phyloP scores from a whole-genome alignment of 1,284 basidiomycete species.

The Heterobasidion parviporum region DNA sequence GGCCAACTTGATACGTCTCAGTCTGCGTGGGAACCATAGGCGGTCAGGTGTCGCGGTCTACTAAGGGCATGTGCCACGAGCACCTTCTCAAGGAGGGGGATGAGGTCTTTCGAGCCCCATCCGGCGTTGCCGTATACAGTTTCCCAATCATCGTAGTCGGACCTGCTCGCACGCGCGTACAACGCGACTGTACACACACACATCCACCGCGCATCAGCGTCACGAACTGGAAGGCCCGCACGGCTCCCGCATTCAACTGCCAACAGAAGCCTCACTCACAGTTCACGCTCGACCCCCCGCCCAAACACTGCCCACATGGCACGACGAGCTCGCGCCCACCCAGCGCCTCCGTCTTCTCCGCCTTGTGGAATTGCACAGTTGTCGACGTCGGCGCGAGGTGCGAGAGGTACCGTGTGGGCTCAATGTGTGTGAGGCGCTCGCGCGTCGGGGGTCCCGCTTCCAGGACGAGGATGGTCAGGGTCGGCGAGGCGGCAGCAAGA shows the following conservation, averaged over 20 bases:
- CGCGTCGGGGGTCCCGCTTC: slow-evolving; percentile 38
- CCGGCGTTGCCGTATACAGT: slow-evolving; percentile 37
- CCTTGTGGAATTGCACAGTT: slow-evolving; percentile 32
- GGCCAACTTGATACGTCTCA: slow-evolving; percentile 7
- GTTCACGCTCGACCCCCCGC: slow-evolving; percentile 54
- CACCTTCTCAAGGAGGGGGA: slow-evolving; percentile 47
- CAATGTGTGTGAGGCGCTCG: slow-evolving; percentile 34
- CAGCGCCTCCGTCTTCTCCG: slow-evolving; percentile 34
- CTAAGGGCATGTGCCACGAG: not conserved
- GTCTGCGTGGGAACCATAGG: not conserved
- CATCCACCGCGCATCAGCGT: not conserved
- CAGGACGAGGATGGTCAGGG: slow-evolving; percentile 33
- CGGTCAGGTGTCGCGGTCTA: not conserved
- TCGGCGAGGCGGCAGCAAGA: slow-evolving; percentile 35
- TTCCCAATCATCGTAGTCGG: slow-evolving; percentile 54
- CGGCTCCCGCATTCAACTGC: too few species aligned
- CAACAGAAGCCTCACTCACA: slow-evolving; percentile 24
- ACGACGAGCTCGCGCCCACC: slow-evolving; percentile 35
- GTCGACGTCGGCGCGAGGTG: slow-evolving; percentile 30
- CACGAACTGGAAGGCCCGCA: not conserved
- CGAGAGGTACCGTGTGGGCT: slow-evolving; percentile 38
- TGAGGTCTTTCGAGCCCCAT: slow-evolving; percentile 42
- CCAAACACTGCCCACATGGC: slow-evolving; percentile 38
- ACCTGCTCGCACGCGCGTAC: slow-evolving; percentile 45
- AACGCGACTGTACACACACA: slow-evolving; percentile 31